Base-by-base conservation (phyloP, 495 filamentous ascomycete species). In the Aspergillus saccharolyticus region DNA sequence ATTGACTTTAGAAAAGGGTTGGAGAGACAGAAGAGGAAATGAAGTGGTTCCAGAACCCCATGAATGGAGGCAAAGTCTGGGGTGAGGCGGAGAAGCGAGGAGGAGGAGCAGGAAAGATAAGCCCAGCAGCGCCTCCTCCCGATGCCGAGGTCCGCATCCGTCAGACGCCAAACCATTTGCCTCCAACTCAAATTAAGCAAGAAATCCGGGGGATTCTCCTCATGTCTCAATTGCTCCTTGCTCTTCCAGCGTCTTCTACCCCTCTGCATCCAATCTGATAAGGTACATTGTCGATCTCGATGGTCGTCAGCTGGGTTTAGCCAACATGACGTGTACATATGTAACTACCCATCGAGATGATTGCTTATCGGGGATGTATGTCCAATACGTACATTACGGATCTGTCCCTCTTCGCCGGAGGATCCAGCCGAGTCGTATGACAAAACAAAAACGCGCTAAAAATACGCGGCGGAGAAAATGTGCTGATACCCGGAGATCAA, bases 111-210 rank as follows among this genome's bases (percentile, higher is more conserved):
- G 70, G 65, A 55, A 47, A 59, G 65, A 64, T 64, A 65, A 69
- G 70, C 67, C 63, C 63, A n/a, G n/a, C n/a, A n/a, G n/a, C n/a
- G n/a, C 63, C 61, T 53, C 63, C 65, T 63, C 62, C 70, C 68
- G 73, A 65, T 67, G 70, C 74, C 74, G 74, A 77, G 74, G 74
- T 71, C 68, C 59, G 62, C 61, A 44, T 24, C 63, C 62, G 60
- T 67, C 63, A 62, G 52, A 12, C 47, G 44, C 5, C 7, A 22
- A 44, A 33, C 20, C 51, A 19, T 14, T n/a, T n/a, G n/a, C n/a
- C n/a, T n/a, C n/a, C n/a, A n/a, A n/a, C n/a, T n/a, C n/a, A 12
- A 20, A 17, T 20, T 18, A 14, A 42, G 9, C 18, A 14, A 42
- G 21, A 16, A 21, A 53, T 18, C 51, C 4, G 28, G 51, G 51